Conservation (phyloP, 108 stramenopile species). For the Phaeodactylum tricornutum region DNA sequence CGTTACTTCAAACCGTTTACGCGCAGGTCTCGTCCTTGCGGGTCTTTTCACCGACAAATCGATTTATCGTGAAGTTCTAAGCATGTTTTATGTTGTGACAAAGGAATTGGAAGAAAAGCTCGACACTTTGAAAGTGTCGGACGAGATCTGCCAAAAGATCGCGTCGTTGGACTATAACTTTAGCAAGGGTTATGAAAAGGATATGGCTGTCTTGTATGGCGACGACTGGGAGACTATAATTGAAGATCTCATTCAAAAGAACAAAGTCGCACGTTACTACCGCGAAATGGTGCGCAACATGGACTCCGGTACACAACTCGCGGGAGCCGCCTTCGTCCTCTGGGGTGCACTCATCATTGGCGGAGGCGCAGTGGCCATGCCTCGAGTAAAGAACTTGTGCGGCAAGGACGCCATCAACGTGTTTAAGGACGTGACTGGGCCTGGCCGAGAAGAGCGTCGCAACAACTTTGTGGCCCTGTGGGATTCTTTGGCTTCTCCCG, state of each 20-base stretch:
- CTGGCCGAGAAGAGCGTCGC: slow-evolving; percentile 18
- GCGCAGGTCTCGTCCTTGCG: slow-evolving; percentile 19
- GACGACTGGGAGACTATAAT: slow-evolving; percentile 13
- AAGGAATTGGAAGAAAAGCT: slow-evolving; percentile 19
- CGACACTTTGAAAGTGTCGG: slow-evolving; percentile 3
- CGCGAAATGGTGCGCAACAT: slow-evolving; percentile 9
- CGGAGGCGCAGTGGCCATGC: slow-evolving; percentile 31
- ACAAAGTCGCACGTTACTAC: slow-evolving; percentile 15
- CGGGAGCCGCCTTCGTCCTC: slow-evolving; percentile 32
- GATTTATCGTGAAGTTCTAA: slow-evolving; percentile 31
- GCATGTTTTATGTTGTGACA: slow-evolving; percentile 33
- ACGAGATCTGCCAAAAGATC: slow-evolving; percentile 10
- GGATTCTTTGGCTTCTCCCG: slow-evolving; percentile 17
- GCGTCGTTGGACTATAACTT: slow-evolving; percentile 22
- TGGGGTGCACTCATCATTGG: slow-evolving; percentile 43
- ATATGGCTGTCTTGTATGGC: slow-evolving; percentile 14
- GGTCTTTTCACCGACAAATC: slow-evolving; percentile 29
- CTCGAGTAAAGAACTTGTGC: slow-evolving; percentile 24
- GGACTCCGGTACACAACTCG: slow-evolving; percentile 17
- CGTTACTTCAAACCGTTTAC: slow-evolving; percentile 18
- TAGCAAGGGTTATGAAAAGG: slow-evolving; percentile 20
- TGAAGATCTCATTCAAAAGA: background rate
- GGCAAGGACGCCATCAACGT: slow-evolving; percentile 27
- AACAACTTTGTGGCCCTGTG: slow-evolving; percentile 22
- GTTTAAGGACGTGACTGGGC: slow-evolving; percentile 22